Base-by-base conservation (phyloP, 23 red algal species). In the Pyropia haitanensis region DNA sequence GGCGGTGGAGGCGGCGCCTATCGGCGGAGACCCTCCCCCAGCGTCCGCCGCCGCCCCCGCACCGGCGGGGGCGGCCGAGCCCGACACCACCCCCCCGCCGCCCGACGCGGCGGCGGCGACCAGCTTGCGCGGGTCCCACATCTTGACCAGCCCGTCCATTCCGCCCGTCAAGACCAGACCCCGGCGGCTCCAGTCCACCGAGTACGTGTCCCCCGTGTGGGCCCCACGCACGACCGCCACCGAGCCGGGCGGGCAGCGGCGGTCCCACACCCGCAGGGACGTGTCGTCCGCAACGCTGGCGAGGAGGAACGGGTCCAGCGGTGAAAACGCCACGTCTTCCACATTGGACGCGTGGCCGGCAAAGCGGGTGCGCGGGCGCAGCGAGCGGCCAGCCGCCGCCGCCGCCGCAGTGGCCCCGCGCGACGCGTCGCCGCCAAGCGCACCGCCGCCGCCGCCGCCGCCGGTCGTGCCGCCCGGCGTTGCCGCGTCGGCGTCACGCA, bases 121-220 rank as follows among this genome's bases (percentile, higher is more conserved):
- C 33, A 95, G 57, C 44, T 77, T 68, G 25, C 88, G 88, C 50
- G 46, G 66, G 50, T 95, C 88, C 88, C 88, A 95, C 24, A 95
- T 13, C 8, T 73, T 58, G 9, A 95, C 69, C 49, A 74, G 49
- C 18, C 54, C 54, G 74, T 95, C 88, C 22, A 56, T 73, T 44
- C 88, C 88, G 29, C 88, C 88, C 0, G 88, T 87, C 5, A 75
- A 34, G 51, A 95, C 49, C 58, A 49, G 60, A 56, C 73, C 30
- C 28, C 73, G 58, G 52, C 71, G 64, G 53, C 63, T 39, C 64
- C 88, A 85, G 70, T 95, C 88, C 33, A 82, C 74, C 29, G 63
- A 95, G 63, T 95, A 85, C 44, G 85, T 81, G 53, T 95, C 80
- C 14, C 81, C 88, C 25, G 30, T 39, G 51, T 95, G 80, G 18